phyloP scores from a whole-genome alignment of 306 rosid genomes.

The Fagus crenata region DNA sequence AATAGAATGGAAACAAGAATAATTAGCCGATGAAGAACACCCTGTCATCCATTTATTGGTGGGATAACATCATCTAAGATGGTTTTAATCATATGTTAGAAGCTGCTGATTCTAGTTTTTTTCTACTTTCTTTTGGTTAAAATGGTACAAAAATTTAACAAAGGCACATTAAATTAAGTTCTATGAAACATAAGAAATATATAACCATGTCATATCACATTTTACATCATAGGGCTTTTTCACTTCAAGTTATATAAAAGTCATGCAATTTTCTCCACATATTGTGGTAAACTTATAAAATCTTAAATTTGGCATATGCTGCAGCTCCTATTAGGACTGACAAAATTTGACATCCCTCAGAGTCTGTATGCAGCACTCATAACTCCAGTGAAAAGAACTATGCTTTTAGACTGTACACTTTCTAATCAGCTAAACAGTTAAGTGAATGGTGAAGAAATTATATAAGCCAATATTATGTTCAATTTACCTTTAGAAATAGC shows the following conservation, averaged over 20 bases:
- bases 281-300: neutral
- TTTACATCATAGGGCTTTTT: neutral
- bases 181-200: neutral
- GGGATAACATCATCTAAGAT: neutral
- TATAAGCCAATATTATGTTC: neutral
- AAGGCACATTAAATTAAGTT: neutral
- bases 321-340: neutral
- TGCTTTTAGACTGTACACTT: neutral
- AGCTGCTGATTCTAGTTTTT: neutral
- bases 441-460: neutral
- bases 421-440: neutral
- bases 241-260: neutral
- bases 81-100: neutral
- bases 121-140: neutral
- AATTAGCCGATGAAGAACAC: neutral
- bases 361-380: neutral
- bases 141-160: neutral
- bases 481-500: slow-evolving; percentile 73
- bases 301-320: neutral
- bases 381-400: neutral
- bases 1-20: too few relatives aligned
- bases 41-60: neutral
- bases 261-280: neutral
- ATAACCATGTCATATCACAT: neutral
- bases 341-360: neutral